These are phyloP conservation scores for Verbascum thapsus DNA, from an alignment of 257 asterid species.

Conservation along the genomic window DNA sequence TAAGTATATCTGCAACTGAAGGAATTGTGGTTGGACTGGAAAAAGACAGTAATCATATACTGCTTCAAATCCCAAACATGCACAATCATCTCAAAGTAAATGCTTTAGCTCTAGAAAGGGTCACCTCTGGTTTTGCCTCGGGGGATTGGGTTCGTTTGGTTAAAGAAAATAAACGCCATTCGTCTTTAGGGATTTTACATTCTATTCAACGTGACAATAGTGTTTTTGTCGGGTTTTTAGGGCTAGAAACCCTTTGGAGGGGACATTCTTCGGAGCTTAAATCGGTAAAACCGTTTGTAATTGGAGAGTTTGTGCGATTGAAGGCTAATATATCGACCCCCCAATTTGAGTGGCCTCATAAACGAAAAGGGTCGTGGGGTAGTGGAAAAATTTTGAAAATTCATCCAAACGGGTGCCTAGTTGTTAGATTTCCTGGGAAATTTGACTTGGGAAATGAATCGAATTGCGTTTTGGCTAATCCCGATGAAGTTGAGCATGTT, in stretches of 20 bases:
- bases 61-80: conserved; percentile 48
- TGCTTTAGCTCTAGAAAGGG: conserved; percentile 49
- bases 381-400: conserved; percentile 52
- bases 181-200: conserved; percentile 57
- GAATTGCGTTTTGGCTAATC: conserved; percentile 50
- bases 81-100: conserved; percentile 50
- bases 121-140: conserved; percentile 53
- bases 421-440: conserved; percentile 54
- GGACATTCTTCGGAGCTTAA: conserved; percentile 53
- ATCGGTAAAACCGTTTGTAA: conserved; percentile 40
- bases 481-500: conserved; percentile 55
- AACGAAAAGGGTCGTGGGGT: conserved; percentile 49
- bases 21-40: conserved; percentile 62
- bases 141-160: conserved; percentile 66
- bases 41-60: conserved; percentile 51
- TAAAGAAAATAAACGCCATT: conserved; percentile 40
- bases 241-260: conserved; percentile 56
- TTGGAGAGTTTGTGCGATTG: conserved; percentile 54
- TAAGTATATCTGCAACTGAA: conserved; percentile 40
- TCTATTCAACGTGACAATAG: conserved; percentile 54
- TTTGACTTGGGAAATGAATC: conserved; percentile 38
- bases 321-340: conserved; percentile 46
- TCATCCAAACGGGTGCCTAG: conserved; percentile 67
- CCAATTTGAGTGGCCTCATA: conserved; percentile 58
- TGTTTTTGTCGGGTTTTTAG: conserved; percentile 48